Conservation (phyloP, 2,329 filamentous ascomycete species). For the Monilinia fructigena region DNA sequence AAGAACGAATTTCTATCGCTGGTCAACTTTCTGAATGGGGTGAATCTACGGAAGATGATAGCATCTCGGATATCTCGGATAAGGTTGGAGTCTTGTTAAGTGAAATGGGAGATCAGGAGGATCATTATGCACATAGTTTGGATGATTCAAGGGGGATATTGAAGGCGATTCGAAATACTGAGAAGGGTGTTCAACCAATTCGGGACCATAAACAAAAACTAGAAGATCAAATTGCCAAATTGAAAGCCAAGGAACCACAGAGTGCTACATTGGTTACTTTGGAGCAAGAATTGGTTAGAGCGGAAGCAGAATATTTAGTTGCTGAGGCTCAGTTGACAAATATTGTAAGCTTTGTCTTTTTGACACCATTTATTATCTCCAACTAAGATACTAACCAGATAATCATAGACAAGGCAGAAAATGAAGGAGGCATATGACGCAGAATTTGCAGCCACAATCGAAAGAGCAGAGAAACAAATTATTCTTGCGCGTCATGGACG, state of each 20-base stretch:
- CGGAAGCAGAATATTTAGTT: slow-evolving; percentile 93
- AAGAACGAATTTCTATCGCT: slow-evolving; percentile 81
- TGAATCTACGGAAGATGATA: slow-evolving; percentile 83
- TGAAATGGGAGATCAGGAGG: slow-evolving; percentile 93
- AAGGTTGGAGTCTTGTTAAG: slow-evolving; percentile 91
- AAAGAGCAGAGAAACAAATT: slow-evolving; percentile 95
- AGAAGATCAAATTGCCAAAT: slow-evolving; percentile 83
- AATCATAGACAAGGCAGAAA: slow-evolving; percentile 79
- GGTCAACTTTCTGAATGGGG: slow-evolving; percentile 96
- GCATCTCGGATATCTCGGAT: slow-evolving; percentile 85
- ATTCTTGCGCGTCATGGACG: slow-evolving; percentile 90
- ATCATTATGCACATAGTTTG: slow-evolving; percentile 78
- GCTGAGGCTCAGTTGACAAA: slow-evolving; percentile 97
- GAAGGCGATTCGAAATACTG: slow-evolving; percentile 93
- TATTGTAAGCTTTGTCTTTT: slow-evolving; percentile 60
- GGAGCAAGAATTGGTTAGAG: slow-evolving; percentile 94
- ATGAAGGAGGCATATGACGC: slow-evolving; percentile 91
- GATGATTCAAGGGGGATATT: slow-evolving; percentile 80
- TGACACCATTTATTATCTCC: neutral
- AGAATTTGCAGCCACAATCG: slow-evolving; percentile 87
- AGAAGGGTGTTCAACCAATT: slow-evolving; percentile 90
- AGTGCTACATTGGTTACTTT: slow-evolving; percentile 77
- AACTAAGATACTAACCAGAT: slow-evolving; percentile 9
- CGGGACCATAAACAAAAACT: slow-evolving; percentile 86
- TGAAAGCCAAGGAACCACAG: slow-evolving; percentile 90